Evolutionary conservation across 2,329 filamentous ascomycete genomes (phyloP).

Genomic region (Penicillium sclerotigenum): DNA sequence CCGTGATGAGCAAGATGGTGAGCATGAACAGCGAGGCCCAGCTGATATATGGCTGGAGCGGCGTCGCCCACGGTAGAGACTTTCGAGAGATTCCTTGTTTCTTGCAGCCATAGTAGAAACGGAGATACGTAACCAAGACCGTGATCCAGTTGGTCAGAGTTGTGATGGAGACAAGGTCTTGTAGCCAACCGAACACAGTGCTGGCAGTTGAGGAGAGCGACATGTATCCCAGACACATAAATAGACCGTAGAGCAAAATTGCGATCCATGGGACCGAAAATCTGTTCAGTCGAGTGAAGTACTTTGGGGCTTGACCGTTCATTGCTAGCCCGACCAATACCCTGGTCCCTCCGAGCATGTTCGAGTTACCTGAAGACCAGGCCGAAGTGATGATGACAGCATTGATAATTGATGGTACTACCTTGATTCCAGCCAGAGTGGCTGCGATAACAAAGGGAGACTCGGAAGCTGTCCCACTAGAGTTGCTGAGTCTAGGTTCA

Average conservation of each 20-base stretch:
- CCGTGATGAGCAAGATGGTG: neutral
- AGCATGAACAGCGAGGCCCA: neutral
- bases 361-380: slow-evolving; percentile 6
- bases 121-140: neutral
- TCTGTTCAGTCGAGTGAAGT: slow-evolving; percentile 7
- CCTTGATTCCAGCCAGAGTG: slow-evolving; percentile 2
- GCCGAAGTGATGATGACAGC: slow-evolving; percentile 9
- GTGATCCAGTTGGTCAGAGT: slow-evolving; percentile 2
- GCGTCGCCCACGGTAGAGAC: neutral
- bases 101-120: neutral
- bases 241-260: neutral
- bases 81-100: neutral
- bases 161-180: neutral
- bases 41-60: neutral
- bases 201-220: neutral
- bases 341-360: slow-evolving; percentile 6
- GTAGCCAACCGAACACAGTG: slow-evolving; percentile 6
- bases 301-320: slow-evolving; percentile 6
- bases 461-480: slow-evolving; percentile 4
- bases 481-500: neutral
- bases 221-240: slow-evolving; percentile 6
- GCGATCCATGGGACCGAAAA: slow-evolving; percentile 4
- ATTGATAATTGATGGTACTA: slow-evolving; percentile 12
- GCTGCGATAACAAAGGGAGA: slow-evolving; percentile 11
- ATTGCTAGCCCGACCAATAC: slow-evolving; percentile 3